Percentiles rank a stretch among this genome's conserved stretches.
Conservation (phyloP, 1,284 basidiomycete species). For the Ustilago curta region DNA sequence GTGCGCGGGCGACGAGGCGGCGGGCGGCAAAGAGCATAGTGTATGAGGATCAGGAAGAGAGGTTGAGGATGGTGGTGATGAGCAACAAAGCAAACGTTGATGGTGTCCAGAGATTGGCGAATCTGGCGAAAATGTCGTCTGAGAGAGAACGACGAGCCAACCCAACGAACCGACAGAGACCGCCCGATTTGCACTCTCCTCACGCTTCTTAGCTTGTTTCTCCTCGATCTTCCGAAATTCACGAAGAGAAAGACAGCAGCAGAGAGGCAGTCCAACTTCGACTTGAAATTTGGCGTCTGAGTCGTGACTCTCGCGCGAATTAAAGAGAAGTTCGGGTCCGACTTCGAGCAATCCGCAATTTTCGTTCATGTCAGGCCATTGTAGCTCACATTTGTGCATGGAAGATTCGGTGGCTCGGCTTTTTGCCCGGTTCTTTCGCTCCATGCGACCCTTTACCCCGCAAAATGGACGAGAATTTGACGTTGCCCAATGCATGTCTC, state of each 20-base stretch:
- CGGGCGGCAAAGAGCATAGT: constrained; percentile 53
- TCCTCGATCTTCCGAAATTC: constrained; percentile 44
- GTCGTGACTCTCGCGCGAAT: constrained; percentile 21
- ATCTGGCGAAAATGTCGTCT: constrained; percentile 22
- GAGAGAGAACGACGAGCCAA: constrained; percentile 15
- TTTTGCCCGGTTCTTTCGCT: constrained; percentile 5
- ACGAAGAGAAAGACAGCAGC: not conserved
- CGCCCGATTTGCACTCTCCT: constrained; percentile 18
- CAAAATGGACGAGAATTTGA: constrained; percentile 8
- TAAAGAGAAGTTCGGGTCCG: constrained; percentile 30
- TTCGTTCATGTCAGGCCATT: not conserved
- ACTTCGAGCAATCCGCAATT: too few species aligned
- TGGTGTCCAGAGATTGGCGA: constrained; percentile 2
- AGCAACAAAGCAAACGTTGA: not conserved
- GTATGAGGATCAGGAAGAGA: not conserved
- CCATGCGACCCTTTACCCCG: constrained; percentile 7
- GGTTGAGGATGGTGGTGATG: constrained; percentile 14
- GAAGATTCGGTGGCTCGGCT: not conserved
- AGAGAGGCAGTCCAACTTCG: constrained; percentile 3
- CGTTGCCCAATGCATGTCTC: constrained; percentile 11
- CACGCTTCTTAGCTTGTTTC: constrained; percentile 6
- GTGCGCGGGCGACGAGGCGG: constrained; percentile 47
- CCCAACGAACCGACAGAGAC: constrained; percentile 9
- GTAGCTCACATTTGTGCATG: not conserved
- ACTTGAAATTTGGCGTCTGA: constrained; percentile 8